Conservation (phyloP, 169 alveolate genomes). For the Eimeria sp. region DNA sequence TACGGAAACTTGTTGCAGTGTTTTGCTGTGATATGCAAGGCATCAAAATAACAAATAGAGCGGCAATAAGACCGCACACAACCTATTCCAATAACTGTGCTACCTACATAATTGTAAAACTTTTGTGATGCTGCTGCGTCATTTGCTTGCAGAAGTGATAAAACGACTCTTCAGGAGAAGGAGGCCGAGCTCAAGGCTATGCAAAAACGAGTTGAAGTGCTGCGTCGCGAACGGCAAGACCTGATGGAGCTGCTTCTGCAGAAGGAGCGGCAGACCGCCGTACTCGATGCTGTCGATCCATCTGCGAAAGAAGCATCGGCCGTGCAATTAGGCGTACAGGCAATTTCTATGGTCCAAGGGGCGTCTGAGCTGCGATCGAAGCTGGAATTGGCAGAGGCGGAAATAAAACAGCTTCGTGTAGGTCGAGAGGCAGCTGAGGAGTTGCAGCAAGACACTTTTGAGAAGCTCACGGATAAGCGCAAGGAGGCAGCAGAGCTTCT, state of each 20-base stretch:
- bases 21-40: slow-evolving; percentile 38
- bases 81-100: neutral
- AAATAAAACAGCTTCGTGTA: slow-evolving; percentile 29
- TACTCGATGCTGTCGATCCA: slow-evolving; percentile 44
- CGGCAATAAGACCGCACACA: neutral
- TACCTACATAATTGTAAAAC: neutral
- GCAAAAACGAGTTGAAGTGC: slow-evolving; percentile 39
- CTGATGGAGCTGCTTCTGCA: slow-evolving; percentile 71
- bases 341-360: slow-evolving; percentile 76
- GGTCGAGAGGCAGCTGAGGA: slow-evolving; percentile 40
- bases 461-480: slow-evolving; percentile 77
- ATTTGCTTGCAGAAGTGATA: neutral
- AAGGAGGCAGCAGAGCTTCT: slow-evolving; percentile 78
- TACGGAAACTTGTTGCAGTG: slow-evolving; percentile 12
- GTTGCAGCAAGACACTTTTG: slow-evolving; percentile 62
- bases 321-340: slow-evolving; percentile 76
- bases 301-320: slow-evolving; percentile 77
- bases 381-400: slow-evolving; percentile 59
- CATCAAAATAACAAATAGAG: neutral
- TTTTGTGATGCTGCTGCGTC: neutral
- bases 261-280: slow-evolving; percentile 73
- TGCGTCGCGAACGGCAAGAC: slow-evolving; percentile 75
- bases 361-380: slow-evolving; percentile 49
- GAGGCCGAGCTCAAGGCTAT: slow-evolving; percentile 47
- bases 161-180: slow-evolving; percentile 1